Evolutionary conservation across 2,329 filamentous ascomycete genomes (phyloP).

Genomic region (Tolypocladium ophioglossoides): DNA sequence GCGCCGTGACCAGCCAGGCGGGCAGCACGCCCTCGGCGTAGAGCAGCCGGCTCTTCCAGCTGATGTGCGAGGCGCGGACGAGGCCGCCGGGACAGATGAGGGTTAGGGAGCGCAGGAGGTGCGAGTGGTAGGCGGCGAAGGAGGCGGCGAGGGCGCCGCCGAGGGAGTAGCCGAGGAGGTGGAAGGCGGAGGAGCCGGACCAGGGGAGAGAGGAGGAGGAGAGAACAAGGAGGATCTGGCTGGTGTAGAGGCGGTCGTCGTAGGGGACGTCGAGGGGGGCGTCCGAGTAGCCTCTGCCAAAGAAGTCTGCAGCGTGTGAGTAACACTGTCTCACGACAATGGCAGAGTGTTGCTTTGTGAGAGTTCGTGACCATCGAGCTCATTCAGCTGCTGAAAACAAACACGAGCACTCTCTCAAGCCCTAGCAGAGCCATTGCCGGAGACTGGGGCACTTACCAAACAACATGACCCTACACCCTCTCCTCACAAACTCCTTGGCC

Average conservation of each 20-base stretch:
- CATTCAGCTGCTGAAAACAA: background rate
- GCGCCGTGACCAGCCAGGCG: constrained; percentile 39
- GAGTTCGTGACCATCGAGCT: background rate
- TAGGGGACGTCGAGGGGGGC: constrained; percentile 49
- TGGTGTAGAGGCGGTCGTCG: constrained; percentile 52
- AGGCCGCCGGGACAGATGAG: constrained; percentile 61
- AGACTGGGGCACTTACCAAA: constrained; percentile 43
- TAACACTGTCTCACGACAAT: background rate
- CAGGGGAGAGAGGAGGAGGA: constrained; percentile 50
- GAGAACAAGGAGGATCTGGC: constrained; percentile 56
- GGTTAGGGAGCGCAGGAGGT: constrained; percentile 50
- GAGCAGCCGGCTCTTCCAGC: constrained; percentile 48
- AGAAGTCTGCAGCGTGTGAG: constrained; percentile 44
- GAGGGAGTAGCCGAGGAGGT: constrained; percentile 68
- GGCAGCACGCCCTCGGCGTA: constrained; percentile 53
- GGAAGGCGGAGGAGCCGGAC: constrained; percentile 47
- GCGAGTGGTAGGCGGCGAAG: constrained; percentile 60
- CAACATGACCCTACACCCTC: constrained; percentile 67
- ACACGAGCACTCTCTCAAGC: background rate
- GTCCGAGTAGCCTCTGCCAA: constrained; percentile 70
- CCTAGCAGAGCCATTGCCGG: background rate
- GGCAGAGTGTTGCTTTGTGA: background rate
- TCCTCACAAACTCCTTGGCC: constrained; percentile 51
- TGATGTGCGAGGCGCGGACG: constrained; percentile 51
- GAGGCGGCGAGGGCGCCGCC: constrained; percentile 64